phyloP scores from a whole-genome alignment of 202 grass and related monocot genomes.

The Eragrostis tef region DNA sequence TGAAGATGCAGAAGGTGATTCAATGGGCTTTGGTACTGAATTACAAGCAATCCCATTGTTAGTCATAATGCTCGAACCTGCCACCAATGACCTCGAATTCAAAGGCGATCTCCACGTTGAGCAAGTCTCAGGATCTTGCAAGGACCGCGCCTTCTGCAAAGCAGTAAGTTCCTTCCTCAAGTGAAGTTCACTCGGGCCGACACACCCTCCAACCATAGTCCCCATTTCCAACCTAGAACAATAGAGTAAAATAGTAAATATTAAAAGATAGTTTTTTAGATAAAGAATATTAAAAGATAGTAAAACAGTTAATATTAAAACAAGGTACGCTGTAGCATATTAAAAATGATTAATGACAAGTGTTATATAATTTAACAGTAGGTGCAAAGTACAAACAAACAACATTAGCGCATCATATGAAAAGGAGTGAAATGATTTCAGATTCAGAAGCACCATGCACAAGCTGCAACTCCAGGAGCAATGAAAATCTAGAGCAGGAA shows the following conservation, averaged over 20 bases:
- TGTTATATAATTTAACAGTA: slow-evolving; percentile 3
- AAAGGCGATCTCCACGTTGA: slow-evolving; percentile 84
- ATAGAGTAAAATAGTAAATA: background rate
- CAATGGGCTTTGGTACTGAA: slow-evolving; percentile 40
- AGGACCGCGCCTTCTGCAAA: slow-evolving; percentile 67
- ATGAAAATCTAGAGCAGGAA: slow-evolving; percentile 11
- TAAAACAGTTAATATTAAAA: slow-evolving; percentile 3
- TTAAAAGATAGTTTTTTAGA: too few relatives aligned
- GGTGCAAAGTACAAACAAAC: background rate
- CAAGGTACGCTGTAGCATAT: background rate
- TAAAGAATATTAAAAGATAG: slow-evolving; percentile 12
- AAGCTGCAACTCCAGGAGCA: slow-evolving; percentile 19
- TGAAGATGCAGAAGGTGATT: slow-evolving; percentile 38
- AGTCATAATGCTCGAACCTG: slow-evolving; percentile 54
- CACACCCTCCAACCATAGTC: slow-evolving; percentile 71
- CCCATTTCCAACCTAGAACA: slow-evolving; percentile 38
- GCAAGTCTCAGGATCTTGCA: slow-evolving; percentile 86
- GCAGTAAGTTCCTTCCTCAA: slow-evolving; percentile 86
- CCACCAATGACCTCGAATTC: slow-evolving; percentile 58
- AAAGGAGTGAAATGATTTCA: background rate
- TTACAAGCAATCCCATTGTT: slow-evolving; percentile 28
- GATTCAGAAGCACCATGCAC: background rate
- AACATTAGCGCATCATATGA: background rate
- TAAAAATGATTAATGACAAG: slow-evolving; percentile 3
- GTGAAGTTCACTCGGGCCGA: slow-evolving; percentile 91